A percentile compares a stretch with the other conserved stretches of the same genome.
These are phyloP conservation scores for Diaporthe sp. DNA, from an alignment of 2,329 filamentous ascomycete species.

Conservation along the genomic window DNA sequence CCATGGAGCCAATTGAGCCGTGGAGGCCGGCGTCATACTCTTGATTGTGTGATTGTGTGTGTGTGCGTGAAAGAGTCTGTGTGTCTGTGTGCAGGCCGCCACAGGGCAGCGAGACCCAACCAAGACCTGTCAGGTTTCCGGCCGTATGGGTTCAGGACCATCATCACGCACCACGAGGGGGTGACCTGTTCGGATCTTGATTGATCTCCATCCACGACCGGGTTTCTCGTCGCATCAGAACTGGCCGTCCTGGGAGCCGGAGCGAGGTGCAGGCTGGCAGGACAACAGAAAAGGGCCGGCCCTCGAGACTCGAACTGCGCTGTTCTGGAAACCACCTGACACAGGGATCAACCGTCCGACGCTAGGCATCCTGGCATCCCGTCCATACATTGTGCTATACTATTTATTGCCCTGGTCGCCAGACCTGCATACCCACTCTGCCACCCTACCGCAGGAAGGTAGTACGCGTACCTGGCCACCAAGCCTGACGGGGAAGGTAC, in stretches of 20 bases:
- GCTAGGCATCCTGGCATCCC: constrained; percentile 15
- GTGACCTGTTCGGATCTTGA: constrained; percentile 25
- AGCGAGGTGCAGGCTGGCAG: not conserved
- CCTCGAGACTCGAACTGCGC: constrained; percentile 16
- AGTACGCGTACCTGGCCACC: constrained; percentile 1
- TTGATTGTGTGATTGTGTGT: too few relatives aligned
- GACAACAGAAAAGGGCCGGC: not conserved
- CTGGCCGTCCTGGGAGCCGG: not conserved
- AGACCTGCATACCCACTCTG: too few relatives aligned
- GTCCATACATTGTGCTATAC: not conserved
- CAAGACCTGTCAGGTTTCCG: constrained; percentile 29
- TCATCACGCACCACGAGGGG: not conserved
- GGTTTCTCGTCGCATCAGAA: constrained; percentile 27
- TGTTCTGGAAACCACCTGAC: constrained; percentile 31
- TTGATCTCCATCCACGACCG: constrained; percentile 26
- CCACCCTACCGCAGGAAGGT: too few relatives aligned
- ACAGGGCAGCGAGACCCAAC: not conserved
- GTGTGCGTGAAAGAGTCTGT: not conserved
- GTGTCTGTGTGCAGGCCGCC: not conserved
- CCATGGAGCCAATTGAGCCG: constrained; percentile 20
- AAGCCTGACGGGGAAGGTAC: constrained; percentile 3
- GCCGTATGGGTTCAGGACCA: not conserved
- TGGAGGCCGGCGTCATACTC: not conserved
- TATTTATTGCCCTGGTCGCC: constrained; percentile 2
- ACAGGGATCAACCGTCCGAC: constrained; percentile 25